These are phyloP conservation scores for Decorospora gaudefroyi DNA, from an alignment of 2,329 filamentous ascomycete species.

Conservation along the genomic window DNA sequence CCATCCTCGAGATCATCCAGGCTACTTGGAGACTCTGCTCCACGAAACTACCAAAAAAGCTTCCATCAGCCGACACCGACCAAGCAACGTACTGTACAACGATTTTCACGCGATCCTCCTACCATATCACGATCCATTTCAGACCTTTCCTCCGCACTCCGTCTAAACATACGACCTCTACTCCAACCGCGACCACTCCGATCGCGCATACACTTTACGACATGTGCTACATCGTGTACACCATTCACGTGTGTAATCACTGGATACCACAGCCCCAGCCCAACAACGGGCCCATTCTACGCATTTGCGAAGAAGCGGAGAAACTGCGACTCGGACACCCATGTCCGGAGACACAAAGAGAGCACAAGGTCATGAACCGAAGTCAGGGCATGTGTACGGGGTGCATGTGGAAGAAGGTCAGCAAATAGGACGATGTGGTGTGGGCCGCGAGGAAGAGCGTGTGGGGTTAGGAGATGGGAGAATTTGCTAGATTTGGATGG, in stretches of 20 bases:
- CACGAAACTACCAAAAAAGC: too few species aligned
- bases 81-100: too few species aligned
- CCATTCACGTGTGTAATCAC: constrained; percentile 39
- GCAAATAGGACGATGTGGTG: constrained; percentile 16
- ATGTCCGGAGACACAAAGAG: constrained; percentile 34
- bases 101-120: neutral
- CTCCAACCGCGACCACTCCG: neutral
- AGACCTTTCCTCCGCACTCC: neutral
- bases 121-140: neutral
- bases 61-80: too few species aligned
- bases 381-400: constrained; percentile 41
- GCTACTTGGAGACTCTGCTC: too few species aligned
- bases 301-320: constrained; percentile 37
- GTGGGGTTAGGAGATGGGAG: too few species aligned
- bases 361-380: constrained; percentile 38
- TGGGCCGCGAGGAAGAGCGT: too few species aligned
- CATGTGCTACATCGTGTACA: constrained; percentile 44
- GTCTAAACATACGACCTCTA: neutral
- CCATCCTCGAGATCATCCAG: neutral
- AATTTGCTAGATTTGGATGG: constrained; percentile 20
- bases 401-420: constrained; percentile 36
- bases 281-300: constrained; percentile 33
- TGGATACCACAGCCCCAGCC: constrained; percentile 40
- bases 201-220: too few species aligned
- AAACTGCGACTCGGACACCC: constrained; percentile 32